A percentile compares a stretch with the other conserved stretches of the same genome.
Evolutionary conservation across 768 basidiomycete species (phyloP).

Genomic region (Podaxis pistillaris): DNA sequence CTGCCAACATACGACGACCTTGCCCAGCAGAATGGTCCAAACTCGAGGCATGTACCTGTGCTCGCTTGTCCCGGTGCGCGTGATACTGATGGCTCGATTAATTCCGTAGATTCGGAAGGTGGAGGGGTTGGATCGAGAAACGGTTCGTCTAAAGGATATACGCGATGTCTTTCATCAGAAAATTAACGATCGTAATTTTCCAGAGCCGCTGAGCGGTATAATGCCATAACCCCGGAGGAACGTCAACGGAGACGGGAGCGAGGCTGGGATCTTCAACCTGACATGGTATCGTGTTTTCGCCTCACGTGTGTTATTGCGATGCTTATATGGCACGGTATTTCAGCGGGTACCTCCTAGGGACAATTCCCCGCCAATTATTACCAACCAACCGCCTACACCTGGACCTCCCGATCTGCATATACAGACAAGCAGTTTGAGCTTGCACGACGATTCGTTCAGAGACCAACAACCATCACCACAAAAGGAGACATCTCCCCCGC

Average conservation of each 20-base stretch:
- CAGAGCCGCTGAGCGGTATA: constrained; percentile 84
- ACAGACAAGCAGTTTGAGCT: constrained; percentile 40
- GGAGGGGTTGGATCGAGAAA: constrained; percentile 89
- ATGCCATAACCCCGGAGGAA: constrained; percentile 61
- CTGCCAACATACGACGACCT: constrained; percentile 82
- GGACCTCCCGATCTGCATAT: constrained; percentile 35
- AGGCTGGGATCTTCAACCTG: constrained; percentile 63
- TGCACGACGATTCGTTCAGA: constrained; percentile 26
- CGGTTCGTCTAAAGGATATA: constrained; percentile 42
- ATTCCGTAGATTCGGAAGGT: constrained; percentile 69
- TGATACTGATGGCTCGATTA: constrained; percentile 5
- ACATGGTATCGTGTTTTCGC: neutral
- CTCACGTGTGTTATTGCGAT: neutral
- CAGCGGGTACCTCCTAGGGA: neutral
- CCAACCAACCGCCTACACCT: constrained; percentile 22
- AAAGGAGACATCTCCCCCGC: constrained; percentile 32
- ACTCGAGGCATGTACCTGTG: constrained; percentile 60
- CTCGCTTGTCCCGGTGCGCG: neutral
- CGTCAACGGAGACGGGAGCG: constrained; percentile 52
- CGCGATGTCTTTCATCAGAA: neutral
- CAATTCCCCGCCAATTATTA: constrained; percentile 15
- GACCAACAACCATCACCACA: constrained; percentile 23
- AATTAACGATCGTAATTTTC: constrained; percentile 9
- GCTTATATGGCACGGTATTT: neutral
- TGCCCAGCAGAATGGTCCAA: constrained; percentile 72